Base-by-base conservation (phyloP, 108 stramenopile genomes). In the Pelagomonas calceolata region DNA sequence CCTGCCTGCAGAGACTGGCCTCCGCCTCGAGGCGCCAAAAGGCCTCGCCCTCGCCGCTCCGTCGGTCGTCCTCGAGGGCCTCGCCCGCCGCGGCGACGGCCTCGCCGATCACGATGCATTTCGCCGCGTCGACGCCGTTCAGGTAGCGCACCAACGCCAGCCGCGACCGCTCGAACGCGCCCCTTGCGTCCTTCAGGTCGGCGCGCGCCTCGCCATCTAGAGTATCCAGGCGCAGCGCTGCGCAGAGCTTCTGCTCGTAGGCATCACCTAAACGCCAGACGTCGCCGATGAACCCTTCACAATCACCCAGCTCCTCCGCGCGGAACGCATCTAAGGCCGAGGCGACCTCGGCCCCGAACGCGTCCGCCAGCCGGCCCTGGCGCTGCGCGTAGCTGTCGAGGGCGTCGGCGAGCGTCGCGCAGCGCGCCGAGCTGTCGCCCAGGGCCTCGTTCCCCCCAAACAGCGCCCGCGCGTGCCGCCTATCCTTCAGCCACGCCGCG, bases 61-160 rank as follows among this genome's bases (percentile, higher is more conserved):
- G n/a, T n/a, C n/a, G n/a, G n/a, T n/a, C n/a, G 30, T 32, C 5
- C 71, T 34, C 64, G 32, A 72, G 12, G 66, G 71, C n/a, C 34
- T 66, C 34, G 26, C 30, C 64, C 21, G 66, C 70, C 30, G 71
- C 73, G 33, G 72, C 67, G 73, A 74, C 72, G 34, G 73, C 68
- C 73, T 71, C 73, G 32, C 68, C 21, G 29, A 74, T 33, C n/a
- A 72, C 73, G 29, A 74, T 34, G 36, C 35, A 65, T 36, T 74
- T 74, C 71, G 67, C 35, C 17, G 73, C 71, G 36, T 74, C 73
- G 35, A 74, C 65, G 31, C 73, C 71, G 73, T 74, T 74, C 34
- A 74, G 31, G 73, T 74, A 74, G 35, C 73, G 72, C 26, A 73
- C 73, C 35, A 74, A 18, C 7, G 73, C 73, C 67, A 74, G 39